A percentile compares a stretch with the other conserved stretches of the same genome.
Conservation (phyloP, 306 rosid genomes). For the Herpetospermum pedunculosum region DNA sequence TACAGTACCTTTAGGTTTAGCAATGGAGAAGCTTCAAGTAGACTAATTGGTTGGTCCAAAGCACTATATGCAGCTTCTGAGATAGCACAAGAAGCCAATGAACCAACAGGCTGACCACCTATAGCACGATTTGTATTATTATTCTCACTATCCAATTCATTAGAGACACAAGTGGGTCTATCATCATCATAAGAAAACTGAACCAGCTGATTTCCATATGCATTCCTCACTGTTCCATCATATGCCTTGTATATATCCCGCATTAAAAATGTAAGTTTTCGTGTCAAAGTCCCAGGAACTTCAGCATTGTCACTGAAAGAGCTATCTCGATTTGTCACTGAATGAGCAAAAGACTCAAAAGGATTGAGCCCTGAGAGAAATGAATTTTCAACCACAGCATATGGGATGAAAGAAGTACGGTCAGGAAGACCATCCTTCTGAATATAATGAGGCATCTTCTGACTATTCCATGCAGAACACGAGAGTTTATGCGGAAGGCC, state of each 20-base stretch:
- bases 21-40: conserved; percentile 84
- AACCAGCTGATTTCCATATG: conserved; percentile 69
- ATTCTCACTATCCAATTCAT: conserved; percentile 7
- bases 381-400: conserved; percentile 69
- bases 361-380: conserved; percentile 87
- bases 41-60: conserved; percentile 87
- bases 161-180: conserved; percentile 1
- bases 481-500: conserved; percentile 59
- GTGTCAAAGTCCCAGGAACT: conserved; percentile 81
- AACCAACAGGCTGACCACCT: conserved; percentile 80
- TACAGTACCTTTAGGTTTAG: conserved; percentile 56
- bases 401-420: conserved; percentile 53
- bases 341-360: conserved; percentile 84
- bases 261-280: conserved; percentile 80
- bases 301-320: conserved; percentile 93
- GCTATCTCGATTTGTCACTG: conserved; percentile 73
- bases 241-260: conserved; percentile 68
- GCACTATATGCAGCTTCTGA: conserved; percentile 99
- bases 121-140: conserved; percentile 12
- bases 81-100: conserved; percentile 81
- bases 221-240: conserved; percentile 88
- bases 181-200: conserved; percentile 50
- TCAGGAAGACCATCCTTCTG: conserved; percentile 27
- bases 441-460: conserved; percentile 26
- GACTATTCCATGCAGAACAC: conserved; percentile 75